Evolutionary conservation across 129 eudicot genomes (phyloP).

Genomic region (Ambrosia trifida): DNA sequence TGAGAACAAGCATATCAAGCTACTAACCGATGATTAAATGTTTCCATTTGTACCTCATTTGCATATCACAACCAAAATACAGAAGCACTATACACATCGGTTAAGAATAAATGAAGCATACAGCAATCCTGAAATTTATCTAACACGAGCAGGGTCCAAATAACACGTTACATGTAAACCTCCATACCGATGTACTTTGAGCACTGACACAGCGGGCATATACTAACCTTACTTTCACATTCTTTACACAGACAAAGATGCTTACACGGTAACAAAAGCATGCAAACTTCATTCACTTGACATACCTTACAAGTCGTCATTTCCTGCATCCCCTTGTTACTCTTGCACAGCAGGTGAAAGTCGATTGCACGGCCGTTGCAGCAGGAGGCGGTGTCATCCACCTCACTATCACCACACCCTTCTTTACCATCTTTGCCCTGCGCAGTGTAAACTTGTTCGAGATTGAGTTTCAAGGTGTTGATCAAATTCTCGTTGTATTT

Average conservation of each 20-base stretch:
- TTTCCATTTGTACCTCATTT: background rate
- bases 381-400: constrained; percentile 82
- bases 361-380: constrained; percentile 68
- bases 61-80: background rate
- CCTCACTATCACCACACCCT: constrained; percentile 91
- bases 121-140: constrained; percentile 17
- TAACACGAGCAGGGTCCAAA: constrained; percentile 23
- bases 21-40: background rate
- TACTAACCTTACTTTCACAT: constrained; percentile 69
- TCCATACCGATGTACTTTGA: constrained; percentile 74
- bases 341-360: constrained; percentile 55
- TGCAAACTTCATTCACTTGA: constrained; percentile 61
- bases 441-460: constrained; percentile 64
- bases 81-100: background rate
- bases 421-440: constrained; percentile 76
- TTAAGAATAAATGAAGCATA: constrained; percentile 20
- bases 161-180: constrained; percentile 58
- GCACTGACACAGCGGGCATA: constrained; percentile 70
- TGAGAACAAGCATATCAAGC: background rate
- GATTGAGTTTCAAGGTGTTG: constrained; percentile 56
- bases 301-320: constrained; percentile 78
- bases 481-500: constrained; percentile 68
- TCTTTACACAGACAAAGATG: constrained; percentile 86
- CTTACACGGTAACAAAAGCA: constrained; percentile 83
- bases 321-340: constrained; percentile 34